Percentiles rank a stretch among this genome's conserved stretches.
phyloP scores from a whole-genome alignment of 768 basidiomycete species.

The Boletellus ananiceps region DNA sequence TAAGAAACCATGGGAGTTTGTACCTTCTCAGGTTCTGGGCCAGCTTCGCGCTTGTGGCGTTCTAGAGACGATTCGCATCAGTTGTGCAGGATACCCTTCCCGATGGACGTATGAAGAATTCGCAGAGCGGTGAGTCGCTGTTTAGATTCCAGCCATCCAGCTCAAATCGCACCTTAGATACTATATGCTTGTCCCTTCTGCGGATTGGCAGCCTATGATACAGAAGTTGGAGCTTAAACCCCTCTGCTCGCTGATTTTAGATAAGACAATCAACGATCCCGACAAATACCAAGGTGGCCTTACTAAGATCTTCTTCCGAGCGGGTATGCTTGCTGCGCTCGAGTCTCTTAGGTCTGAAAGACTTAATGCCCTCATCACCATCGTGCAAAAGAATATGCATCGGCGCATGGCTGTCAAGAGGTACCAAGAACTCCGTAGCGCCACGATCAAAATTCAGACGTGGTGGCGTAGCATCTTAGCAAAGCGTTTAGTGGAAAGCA shows the following conservation, averaged over 20 bases:
- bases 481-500: slow-evolving; percentile 58
- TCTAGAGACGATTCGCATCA: slow-evolving; percentile 96
- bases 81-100: slow-evolving; percentile 97
- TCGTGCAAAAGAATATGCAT: slow-evolving; percentile 97
- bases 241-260: slow-evolving; percentile 81
- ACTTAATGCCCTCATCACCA: slow-evolving; percentile 86
- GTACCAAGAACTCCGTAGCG: slow-evolving; percentile 64
- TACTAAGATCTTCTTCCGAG: slow-evolving; percentile 98
- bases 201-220: slow-evolving; percentile 83
- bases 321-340: slow-evolving; percentile 95
- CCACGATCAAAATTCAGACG: slow-evolving; percentile 84
- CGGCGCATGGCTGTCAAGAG: slow-evolving; percentile 78
- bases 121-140: slow-evolving; percentile 75
- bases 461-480: slow-evolving; percentile 93
- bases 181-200: slow-evolving; percentile 91
- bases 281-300: slow-evolving; percentile 97
- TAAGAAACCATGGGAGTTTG: slow-evolving; percentile 96
- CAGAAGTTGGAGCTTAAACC: slow-evolving; percentile 72
- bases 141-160: slow-evolving; percentile 6
- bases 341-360: slow-evolving; percentile 87
- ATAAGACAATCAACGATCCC: slow-evolving; percentile 82
- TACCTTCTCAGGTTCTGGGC: slow-evolving; percentile 90
- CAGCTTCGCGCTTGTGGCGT: slow-evolving; percentile 98
- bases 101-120: slow-evolving; percentile 99
- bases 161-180: slow-evolving; percentile 53